Evolutionary conservation across 345 rosid genomes (phyloP).

Genomic region (Xanthoceras sorbifolium): DNA sequence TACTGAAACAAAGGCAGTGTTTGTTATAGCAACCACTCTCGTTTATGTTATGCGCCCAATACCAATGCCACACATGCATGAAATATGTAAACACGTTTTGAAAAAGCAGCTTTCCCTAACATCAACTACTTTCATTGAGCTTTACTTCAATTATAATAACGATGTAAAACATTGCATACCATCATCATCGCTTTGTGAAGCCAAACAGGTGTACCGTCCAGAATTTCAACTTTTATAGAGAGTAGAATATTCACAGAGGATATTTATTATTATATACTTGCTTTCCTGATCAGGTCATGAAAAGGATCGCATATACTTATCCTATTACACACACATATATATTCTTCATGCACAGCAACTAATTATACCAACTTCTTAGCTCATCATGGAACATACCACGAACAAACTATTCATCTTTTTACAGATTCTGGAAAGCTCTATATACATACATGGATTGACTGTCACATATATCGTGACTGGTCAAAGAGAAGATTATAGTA

Average conservation of each 20-base stretch:
- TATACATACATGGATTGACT: background rate
- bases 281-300: background rate
- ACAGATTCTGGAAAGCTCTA: background rate
- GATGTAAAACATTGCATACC: constrained; percentile 5
- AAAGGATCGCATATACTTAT: constrained; percentile 17
- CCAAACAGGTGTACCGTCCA: constrained; percentile 1
- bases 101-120: background rate
- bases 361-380: background rate
- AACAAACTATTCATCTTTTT: background rate
- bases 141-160: background rate
- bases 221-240: background rate
- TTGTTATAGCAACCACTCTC: background rate
- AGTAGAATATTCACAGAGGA: constrained; percentile 33
- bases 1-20: background rate
- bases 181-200: constrained; percentile 8
- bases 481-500: background rate
- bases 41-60: no score
- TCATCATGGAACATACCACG: background rate
- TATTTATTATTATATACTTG: constrained; percentile 7
- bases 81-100: background rate
- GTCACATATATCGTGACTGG: background rate
- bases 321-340: background rate
- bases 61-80: background rate
- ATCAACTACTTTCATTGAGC: background rate
- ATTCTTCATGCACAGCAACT: constrained; percentile 3